These are phyloP conservation scores for Corniculantispora saksenae DNA, from an alignment of 2,329 filamentous ascomycete genomes.

Conservation along the genomic window DNA sequence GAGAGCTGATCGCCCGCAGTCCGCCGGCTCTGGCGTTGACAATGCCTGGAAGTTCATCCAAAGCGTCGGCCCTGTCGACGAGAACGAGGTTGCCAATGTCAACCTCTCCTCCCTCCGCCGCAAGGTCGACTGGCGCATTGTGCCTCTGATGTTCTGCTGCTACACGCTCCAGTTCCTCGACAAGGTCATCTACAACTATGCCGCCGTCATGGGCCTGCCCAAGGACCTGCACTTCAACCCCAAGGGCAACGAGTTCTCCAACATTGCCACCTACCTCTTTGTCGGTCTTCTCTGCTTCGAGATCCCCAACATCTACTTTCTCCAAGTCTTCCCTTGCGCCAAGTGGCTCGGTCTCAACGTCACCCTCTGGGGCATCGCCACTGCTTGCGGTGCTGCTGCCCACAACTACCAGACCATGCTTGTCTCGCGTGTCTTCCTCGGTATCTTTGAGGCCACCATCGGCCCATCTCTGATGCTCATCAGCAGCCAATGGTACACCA, in stretches of 20 bases:
- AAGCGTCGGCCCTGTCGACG: slow-evolving; percentile 40
- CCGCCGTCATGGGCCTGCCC: slow-evolving; percentile 64
- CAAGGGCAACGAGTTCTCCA: slow-evolving; percentile 61
- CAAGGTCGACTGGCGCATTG: slow-evolving; percentile 59
- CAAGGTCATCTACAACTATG: slow-evolving; percentile 66
- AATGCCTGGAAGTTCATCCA: slow-evolving; percentile 49
- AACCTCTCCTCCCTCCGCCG: slow-evolving; percentile 50
- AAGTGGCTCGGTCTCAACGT: slow-evolving; percentile 64
- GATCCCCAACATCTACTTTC: slow-evolving; percentile 59
- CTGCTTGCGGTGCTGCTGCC: slow-evolving; percentile 54
- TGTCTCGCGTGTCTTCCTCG: slow-evolving; percentile 57
- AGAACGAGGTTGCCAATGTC: slow-evolving; percentile 35
- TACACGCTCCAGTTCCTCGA: slow-evolving; percentile 66
- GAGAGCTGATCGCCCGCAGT: slow-evolving; percentile 7
- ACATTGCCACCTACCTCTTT: slow-evolving; percentile 63
- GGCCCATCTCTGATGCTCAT: slow-evolving; percentile 62
- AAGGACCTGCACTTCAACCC: slow-evolving; percentile 44
- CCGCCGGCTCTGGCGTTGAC: slow-evolving; percentile 36
- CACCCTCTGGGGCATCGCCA: slow-evolving; percentile 58
- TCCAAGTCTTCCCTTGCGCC: slow-evolving; percentile 60
- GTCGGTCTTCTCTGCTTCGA: slow-evolving; percentile 62
- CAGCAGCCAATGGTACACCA: slow-evolving; percentile 63
- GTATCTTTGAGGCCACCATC: slow-evolving; percentile 62
- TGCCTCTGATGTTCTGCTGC: slow-evolving; percentile 62
- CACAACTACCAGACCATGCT: slow-evolving; percentile 55